Conservation (phyloP, 208 protist genomes). For the Plasmodiophora brassicae region DNA sequence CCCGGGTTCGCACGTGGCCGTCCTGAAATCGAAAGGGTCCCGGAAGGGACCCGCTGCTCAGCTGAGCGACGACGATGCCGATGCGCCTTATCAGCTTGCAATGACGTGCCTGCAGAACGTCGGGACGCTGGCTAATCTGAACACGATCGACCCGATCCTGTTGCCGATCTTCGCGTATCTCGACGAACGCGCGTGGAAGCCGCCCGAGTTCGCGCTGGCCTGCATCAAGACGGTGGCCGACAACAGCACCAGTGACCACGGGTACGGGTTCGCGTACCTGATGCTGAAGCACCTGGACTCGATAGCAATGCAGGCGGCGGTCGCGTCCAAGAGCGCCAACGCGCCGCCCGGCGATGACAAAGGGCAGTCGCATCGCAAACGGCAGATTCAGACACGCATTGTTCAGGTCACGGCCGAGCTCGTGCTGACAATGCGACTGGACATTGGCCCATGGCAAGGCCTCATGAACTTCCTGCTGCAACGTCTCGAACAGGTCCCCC, state of each 20-base stretch:
- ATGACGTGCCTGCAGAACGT: slow-evolving; percentile 16
- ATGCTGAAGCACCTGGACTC: slow-evolving; percentile 15
- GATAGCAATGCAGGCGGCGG: not conserved
- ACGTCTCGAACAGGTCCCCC: slow-evolving; percentile 16
- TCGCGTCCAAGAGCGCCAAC: not conserved
- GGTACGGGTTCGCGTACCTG: slow-evolving; percentile 27
- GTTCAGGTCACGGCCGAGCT: slow-evolving; percentile 19
- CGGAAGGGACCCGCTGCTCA: not conserved
- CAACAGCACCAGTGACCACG: slow-evolving; percentile 13
- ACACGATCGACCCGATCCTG: not conserved
- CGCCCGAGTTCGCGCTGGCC: not conserved
- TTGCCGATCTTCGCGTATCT: not conserved
- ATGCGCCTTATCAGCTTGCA: not conserved
- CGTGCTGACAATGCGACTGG: not conserved
- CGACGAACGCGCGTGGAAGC: not conserved
- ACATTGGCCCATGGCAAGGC: slow-evolving; percentile 25
- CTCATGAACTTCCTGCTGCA: slow-evolving; percentile 26
- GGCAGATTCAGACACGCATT: slow-evolving; percentile 10
- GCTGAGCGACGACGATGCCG: not conserved
- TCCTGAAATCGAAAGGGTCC: not conserved
- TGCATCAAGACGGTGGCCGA: not conserved
- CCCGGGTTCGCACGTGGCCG: not conserved
- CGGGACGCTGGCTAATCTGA: not conserved
- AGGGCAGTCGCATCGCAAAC: not conserved
- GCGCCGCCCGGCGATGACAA: not conserved